These are phyloP conservation scores for Solanum pennellii DNA, from an alignment of 257 asterid species.

Conservation along the genomic window DNA sequence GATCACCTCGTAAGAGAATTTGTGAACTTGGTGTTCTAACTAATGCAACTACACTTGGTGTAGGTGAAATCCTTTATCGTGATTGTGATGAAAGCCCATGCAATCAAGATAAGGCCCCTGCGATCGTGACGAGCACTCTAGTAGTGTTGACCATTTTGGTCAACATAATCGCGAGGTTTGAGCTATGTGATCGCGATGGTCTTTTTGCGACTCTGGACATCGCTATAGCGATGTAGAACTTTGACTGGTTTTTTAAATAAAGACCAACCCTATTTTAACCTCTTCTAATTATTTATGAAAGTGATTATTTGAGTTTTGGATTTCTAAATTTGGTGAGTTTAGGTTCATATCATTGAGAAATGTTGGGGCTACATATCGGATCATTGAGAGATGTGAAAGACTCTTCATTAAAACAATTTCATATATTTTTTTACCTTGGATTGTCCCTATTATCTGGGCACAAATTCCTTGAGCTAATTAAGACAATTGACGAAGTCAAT, in stretches of 20 bases:
- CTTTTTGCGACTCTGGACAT: too few species aligned
- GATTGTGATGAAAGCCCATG: not conserved
- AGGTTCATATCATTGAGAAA: not conserved
- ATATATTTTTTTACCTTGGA: not conserved
- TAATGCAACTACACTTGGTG: not conserved
- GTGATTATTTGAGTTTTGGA: not conserved
- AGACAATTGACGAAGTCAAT: not conserved
- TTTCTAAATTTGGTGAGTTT: not conserved
- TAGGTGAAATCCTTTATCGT: not conserved
- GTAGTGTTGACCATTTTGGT: not conserved
- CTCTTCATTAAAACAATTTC: not conserved
- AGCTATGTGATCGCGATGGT: not conserved
- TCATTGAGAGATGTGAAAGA: not conserved
- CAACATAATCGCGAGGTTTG: not conserved
- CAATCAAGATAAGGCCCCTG: not conserved
- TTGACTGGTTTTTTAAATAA: not conserved
- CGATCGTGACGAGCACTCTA: not conserved
- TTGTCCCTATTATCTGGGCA: not conserved
- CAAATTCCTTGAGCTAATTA: not conserved
- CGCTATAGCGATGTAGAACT: not conserved
- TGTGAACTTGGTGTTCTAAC: not conserved
- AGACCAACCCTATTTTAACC: not conserved
- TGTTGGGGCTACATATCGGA: not conserved
- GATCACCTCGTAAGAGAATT: not conserved
- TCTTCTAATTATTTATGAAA: not conserved